These are phyloP conservation scores for Fraxinus paxiana DNA, from an alignment of 305 asterid species.

Conservation along the genomic window DNA sequence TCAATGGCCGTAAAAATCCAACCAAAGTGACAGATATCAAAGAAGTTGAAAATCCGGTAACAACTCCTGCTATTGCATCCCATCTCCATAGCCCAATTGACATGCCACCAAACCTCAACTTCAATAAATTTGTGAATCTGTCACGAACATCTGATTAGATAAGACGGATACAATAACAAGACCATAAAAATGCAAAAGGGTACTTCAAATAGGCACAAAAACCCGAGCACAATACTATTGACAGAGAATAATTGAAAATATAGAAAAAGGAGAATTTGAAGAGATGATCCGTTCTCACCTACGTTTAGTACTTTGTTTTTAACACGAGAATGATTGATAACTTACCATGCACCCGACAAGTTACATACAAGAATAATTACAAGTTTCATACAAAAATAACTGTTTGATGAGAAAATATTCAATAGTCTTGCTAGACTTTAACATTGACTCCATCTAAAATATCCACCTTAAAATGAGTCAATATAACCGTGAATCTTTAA, in stretches of 20 bases:
- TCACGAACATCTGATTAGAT: slow-evolving; percentile 20
- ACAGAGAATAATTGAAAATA: neutral
- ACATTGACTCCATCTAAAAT: neutral
- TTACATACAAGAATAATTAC: neutral
- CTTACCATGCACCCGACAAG: neutral
- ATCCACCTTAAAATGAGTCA: neutral
- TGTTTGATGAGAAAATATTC: neutral
- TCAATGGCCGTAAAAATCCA: slow-evolving; percentile 39
- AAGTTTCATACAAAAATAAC: neutral
- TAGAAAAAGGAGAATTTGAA: neutral
- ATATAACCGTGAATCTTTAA: neutral
- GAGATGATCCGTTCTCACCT: neutral
- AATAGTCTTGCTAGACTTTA: neutral
- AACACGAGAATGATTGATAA: neutral
- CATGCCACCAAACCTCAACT: slow-evolving; percentile 37
- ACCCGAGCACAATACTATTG: neutral
- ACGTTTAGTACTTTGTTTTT: neutral
- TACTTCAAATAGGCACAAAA: neutral
- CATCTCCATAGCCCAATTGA: slow-evolving; percentile 58
- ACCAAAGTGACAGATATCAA: slow-evolving; percentile 43
- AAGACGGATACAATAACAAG: neutral
- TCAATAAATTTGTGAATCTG: slow-evolving; percentile 64
- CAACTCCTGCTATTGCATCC: slow-evolving; percentile 56
- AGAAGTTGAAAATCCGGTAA: slow-evolving; percentile 56
- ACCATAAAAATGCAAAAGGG: neutral